phyloP scores from a whole-genome alignment of 1,284 basidiomycete species.

The Mrakiaceae sp. region DNA sequence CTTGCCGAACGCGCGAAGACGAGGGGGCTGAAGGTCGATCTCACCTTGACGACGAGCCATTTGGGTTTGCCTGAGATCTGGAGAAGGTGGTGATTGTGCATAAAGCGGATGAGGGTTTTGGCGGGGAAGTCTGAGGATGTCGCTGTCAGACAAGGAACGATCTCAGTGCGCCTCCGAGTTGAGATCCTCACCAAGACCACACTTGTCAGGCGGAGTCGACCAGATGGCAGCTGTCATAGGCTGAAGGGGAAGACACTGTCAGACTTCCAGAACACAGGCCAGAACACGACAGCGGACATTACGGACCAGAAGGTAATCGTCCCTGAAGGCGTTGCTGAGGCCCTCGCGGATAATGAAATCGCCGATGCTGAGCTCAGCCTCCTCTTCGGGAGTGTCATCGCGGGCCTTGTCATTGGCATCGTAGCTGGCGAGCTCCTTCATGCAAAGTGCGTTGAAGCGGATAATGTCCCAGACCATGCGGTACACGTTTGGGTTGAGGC shows the following conservation, averaged over 20 bases:
- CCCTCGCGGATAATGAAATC: constrained; percentile 55
- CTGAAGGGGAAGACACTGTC: constrained; percentile 31
- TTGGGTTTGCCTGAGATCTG: constrained; percentile 61
- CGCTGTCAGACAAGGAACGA: neutral
- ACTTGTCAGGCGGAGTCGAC: constrained; percentile 65
- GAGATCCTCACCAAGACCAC: constrained; percentile 37
- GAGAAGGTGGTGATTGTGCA: constrained; percentile 69
- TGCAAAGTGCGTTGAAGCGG: constrained; percentile 59
- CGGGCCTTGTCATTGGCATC: neutral
- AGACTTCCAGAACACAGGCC: neutral
- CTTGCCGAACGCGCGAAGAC: neutral
- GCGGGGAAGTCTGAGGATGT: constrained; percentile 50
- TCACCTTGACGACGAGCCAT: constrained; percentile 64
- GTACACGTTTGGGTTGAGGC: constrained; percentile 57
- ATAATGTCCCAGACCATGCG: constrained; percentile 63
- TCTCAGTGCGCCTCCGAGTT: neutral
- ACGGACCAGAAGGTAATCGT: constrained; percentile 68
- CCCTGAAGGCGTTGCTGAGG: constrained; percentile 56
- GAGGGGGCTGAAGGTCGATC: constrained; percentile 11
- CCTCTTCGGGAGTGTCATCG: constrained; percentile 15
- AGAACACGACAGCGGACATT: neutral
- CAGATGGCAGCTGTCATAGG: constrained; percentile 73
- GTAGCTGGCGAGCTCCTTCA: constrained; percentile 11
- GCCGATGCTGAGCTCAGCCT: constrained; percentile 49
- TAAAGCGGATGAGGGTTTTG: constrained; percentile 58